phyloP scores from a whole-genome alignment of 2,329 filamentous ascomycete genomes.

The Aspergillus sp. region DNA sequence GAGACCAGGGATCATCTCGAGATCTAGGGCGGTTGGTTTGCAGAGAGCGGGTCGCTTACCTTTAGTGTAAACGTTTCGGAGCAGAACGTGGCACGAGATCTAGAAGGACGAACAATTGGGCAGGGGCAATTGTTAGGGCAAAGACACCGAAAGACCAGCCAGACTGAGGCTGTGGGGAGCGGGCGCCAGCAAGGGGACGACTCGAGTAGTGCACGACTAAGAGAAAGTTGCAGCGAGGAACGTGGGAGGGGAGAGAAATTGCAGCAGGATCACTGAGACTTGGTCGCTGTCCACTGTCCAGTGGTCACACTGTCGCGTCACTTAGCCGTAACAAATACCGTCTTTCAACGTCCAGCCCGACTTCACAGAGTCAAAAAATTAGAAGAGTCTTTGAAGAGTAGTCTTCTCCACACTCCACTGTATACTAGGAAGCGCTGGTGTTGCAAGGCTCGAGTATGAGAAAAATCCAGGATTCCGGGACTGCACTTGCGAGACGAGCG shows the following conservation, averaged over 20 bases:
- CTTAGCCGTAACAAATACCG: too few relatives aligned
- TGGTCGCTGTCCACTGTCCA: too few relatives aligned
- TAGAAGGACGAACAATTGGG: slow-evolving; percentile 22
- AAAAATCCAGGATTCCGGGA: not conserved
- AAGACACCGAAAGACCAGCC: slow-evolving; percentile 14
- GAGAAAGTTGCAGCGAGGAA: not conserved
- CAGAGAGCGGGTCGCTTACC: slow-evolving; percentile 20
- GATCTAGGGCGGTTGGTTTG: slow-evolving; percentile 5
- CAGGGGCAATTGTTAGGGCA: slow-evolving; percentile 20
- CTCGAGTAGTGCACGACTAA: not conserved
- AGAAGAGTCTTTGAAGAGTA: not conserved
- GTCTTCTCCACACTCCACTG: not conserved
- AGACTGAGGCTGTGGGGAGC: slow-evolving; percentile 12
- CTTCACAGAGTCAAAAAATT: not conserved
- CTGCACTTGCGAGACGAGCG: too few relatives aligned
- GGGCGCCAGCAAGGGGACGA: slow-evolving; percentile 6
- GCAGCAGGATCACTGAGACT: not conserved
- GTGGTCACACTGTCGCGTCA: too few relatives aligned
- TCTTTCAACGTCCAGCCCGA: not conserved
- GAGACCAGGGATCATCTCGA: not conserved
- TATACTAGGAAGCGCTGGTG: not conserved
- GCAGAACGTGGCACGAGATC: slow-evolving; percentile 25
- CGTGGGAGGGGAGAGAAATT: not conserved
- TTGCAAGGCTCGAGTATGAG: not conserved
- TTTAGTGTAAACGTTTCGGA: slow-evolving; percentile 21